A percentile compares a stretch with the other conserved stretches of the same genome.
Conservation (phyloP, 2,329 filamentous ascomycete species). For the Aphanoascus verrucosus region DNA sequence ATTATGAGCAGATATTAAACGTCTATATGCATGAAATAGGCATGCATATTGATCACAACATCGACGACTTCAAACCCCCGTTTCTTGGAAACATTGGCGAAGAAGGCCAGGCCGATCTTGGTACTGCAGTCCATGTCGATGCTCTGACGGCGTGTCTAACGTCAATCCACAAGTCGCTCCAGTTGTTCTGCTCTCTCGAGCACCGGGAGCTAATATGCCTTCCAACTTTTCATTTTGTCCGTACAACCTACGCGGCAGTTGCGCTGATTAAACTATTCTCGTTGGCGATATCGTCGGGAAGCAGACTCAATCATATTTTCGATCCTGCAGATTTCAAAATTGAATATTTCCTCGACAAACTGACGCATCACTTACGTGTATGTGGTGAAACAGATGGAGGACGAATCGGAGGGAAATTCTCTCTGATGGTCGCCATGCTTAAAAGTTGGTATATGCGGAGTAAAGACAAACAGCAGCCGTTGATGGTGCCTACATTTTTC, state of each 20-base stretch:
- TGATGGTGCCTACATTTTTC: constrained; percentile 16
- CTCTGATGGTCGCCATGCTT: constrained; percentile 59
- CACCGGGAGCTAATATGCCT: constrained; percentile 50
- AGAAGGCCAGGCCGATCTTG: constrained; percentile 24
- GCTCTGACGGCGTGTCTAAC: constrained; percentile 56
- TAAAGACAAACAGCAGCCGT: constrained; percentile 29
- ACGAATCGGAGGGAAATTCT: constrained; percentile 57
- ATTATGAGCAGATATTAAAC: constrained; percentile 55
- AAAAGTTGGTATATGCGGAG: constrained; percentile 54
- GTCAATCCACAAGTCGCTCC: constrained; percentile 56
- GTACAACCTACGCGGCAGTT: constrained; percentile 60
- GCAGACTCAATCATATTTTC: constrained; percentile 60
- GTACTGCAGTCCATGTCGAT: constrained; percentile 52
- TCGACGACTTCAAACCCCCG: constrained; percentile 41
- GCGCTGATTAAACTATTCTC: constrained; percentile 66
- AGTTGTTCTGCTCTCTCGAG: constrained; percentile 54
- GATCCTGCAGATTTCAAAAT: constrained; percentile 55
- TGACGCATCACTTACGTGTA: constrained; percentile 57
- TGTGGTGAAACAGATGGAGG: constrained; percentile 54
- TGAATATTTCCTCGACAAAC: constrained; percentile 56
- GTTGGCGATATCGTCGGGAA: constrained; percentile 51
- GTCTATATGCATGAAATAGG: constrained; percentile 68
- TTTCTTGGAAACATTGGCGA: constrained; percentile 39
- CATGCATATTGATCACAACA: constrained; percentile 53
- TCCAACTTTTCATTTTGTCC: constrained; percentile 60